Conservation (phyloP, 2,329 filamentous ascomycete species). For the Paraphoma sp. region DNA sequence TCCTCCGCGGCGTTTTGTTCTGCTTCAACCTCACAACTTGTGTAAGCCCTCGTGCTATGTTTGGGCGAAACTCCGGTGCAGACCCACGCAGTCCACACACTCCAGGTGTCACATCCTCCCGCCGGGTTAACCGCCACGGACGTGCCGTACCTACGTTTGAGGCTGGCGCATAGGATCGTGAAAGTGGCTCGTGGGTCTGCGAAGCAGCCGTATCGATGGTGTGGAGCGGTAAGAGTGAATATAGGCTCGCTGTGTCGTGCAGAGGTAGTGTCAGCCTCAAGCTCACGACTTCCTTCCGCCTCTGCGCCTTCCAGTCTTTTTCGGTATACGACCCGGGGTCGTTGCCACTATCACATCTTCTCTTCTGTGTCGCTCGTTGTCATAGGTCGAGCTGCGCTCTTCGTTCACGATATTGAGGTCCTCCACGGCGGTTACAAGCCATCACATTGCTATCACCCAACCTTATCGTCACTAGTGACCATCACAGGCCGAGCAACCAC, state of each 20-base stretch:
- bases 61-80: constrained; percentile 31
- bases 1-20: constrained; percentile 14
- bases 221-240: constrained; percentile 40
- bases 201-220: constrained; percentile 26
- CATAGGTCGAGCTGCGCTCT: constrained; percentile 42
- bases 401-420: constrained; percentile 24
- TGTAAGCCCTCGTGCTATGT: constrained; percentile 33
- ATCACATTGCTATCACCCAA: constrained; percentile 15
- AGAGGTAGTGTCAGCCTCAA: constrained; percentile 22
- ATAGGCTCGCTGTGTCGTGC: constrained; percentile 38
- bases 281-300: constrained; percentile 25
- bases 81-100: constrained; percentile 43
- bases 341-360: constrained; percentile 19
- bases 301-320: constrained; percentile 16
- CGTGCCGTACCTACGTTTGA: constrained; percentile 41
- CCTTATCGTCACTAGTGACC: constrained; percentile 5
- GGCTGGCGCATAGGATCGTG: constrained; percentile 41
- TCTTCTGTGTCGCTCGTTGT: constrained; percentile 20
- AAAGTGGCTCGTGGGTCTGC: constrained; percentile 33
- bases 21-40: constrained; percentile 23
- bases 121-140: constrained; percentile 41
- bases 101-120: constrained; percentile 35
- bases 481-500: not conserved
- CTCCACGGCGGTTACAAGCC: constrained; percentile 19
- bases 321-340: constrained; percentile 30